Conservation (phyloP, 2,329 filamentous ascomycete species). For the Talaromyces piceae region DNA sequence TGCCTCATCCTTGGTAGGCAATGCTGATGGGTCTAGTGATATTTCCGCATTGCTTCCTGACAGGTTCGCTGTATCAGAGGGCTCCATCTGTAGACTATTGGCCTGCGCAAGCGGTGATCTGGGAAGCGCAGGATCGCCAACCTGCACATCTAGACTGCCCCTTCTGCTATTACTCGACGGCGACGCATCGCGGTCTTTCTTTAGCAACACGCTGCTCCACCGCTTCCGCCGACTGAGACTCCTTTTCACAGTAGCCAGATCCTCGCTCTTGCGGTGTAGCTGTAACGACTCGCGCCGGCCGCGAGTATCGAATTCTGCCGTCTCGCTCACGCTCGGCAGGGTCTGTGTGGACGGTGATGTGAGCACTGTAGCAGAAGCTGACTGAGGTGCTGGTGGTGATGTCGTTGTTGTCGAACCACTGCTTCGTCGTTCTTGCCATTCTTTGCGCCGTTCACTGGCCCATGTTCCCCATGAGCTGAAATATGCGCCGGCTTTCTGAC, state of each 20-base stretch:
- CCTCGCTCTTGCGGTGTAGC: neutral
- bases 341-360: constrained; percentile 4
- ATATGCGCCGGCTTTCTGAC: constrained; percentile 54
- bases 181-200: constrained; percentile 3
- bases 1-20: neutral
- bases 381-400: constrained; percentile 1
- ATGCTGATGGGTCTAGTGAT: neutral
- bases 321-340: constrained; percentile 10
- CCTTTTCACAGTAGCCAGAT: neutral
- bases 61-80: neutral
- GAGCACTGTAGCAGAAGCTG: neutral
- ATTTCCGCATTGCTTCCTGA: neutral
- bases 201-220: constrained; percentile 10
- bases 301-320: neutral
- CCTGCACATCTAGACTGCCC: constrained; percentile 2
- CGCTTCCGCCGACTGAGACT: constrained; percentile 10
- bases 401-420: constrained; percentile 18
- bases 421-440: constrained; percentile 37
- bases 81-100: neutral
- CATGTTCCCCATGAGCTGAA: constrained; percentile 57
- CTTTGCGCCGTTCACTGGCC: constrained; percentile 45
- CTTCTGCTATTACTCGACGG: neutral
- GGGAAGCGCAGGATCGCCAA: constrained; percentile 3
- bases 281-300: neutral
- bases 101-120: constrained; percentile 2